phyloP scores from a whole-genome alignment of 2,329 filamentous ascomycete species.

The Bertia moriformis region DNA sequence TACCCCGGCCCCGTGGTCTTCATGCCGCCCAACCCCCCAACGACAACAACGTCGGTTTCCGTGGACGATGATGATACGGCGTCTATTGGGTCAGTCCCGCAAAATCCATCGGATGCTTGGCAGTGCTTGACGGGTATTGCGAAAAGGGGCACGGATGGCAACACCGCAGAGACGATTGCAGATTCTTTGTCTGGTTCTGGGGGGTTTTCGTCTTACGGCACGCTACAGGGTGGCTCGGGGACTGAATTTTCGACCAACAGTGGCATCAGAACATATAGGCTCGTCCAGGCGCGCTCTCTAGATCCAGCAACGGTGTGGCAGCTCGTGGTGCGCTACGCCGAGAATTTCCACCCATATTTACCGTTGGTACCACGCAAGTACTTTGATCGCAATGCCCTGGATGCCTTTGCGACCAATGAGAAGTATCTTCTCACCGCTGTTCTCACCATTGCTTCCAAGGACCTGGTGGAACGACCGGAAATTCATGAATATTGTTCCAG shows the following conservation, averaged over 20 bases:
- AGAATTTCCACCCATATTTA: conserved; percentile 57
- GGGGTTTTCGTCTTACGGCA: conserved; percentile 10
- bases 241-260: conserved; percentile 1
- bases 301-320: conserved; percentile 9
- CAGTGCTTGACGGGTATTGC: conserved; percentile 27
- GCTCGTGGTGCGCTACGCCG: conserved; percentile 35
- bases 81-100: conserved; percentile 20
- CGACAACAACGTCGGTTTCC: neutral
- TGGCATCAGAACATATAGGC: conserved; percentile 11
- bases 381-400: conserved; percentile 35
- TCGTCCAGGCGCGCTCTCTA: conserved; percentile 15
- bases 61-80: conserved; percentile 19
- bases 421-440: conserved; percentile 57
- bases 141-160: conserved; percentile 15
- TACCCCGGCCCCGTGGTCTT: neutral
- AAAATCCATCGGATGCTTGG: conserved; percentile 30
- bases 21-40: neutral
- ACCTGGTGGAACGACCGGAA: conserved; percentile 46
- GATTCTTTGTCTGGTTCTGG: conserved; percentile 10
- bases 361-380: conserved; percentile 49
- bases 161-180: conserved; percentile 7
- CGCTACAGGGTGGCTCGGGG: conserved; percentile 10
- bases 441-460: conserved; percentile 57
- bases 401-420: conserved; percentile 42
- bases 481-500: conserved; percentile 53